Conservation (phyloP, 371 early-diverging fungal genomes). For the Mortierella sp. region DNA sequence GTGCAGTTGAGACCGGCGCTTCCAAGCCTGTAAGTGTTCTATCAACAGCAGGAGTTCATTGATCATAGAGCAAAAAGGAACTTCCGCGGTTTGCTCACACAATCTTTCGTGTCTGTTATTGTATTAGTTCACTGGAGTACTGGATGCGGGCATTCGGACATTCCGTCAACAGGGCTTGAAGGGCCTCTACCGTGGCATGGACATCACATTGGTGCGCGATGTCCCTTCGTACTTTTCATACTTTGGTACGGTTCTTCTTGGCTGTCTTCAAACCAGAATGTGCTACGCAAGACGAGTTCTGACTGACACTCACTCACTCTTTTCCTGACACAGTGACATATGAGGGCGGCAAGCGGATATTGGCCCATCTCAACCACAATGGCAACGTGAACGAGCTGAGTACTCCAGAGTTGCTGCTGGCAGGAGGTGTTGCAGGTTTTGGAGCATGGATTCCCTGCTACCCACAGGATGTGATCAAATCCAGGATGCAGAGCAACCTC, state of each 20-base stretch:
- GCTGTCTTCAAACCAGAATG: not conserved
- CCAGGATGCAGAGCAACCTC: slow-evolving; percentile 73
- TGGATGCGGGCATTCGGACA: slow-evolving; percentile 82
- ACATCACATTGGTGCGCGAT: slow-evolving; percentile 85
- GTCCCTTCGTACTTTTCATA: slow-evolving; percentile 87
- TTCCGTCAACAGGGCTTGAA: slow-evolving; percentile 71
- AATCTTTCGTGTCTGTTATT: slow-evolving; percentile 1
- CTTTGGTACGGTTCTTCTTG: slow-evolving; percentile 64
- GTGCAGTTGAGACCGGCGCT: slow-evolving; percentile 13
- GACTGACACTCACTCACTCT: not conserved
- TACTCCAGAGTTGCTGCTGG: slow-evolving; percentile 75
- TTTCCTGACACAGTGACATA: slow-evolving; percentile 61
- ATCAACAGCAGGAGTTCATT: no score
- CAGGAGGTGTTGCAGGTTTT: slow-evolving; percentile 88
- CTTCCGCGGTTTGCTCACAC: not conserved
- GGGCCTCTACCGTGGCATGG: slow-evolving; percentile 86
- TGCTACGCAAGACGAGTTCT: no score
- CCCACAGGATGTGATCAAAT: slow-evolving; percentile 92
- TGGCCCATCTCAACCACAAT: slow-evolving; percentile 60
- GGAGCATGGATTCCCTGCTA: slow-evolving; percentile 89
- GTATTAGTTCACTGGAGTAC: slow-evolving; percentile 72
- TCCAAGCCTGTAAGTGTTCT: slow-evolving; percentile 50
- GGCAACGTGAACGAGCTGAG: slow-evolving; percentile 59
- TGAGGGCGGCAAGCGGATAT: slow-evolving; percentile 70
- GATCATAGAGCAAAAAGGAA: slow-evolving; percentile 29